Evolutionary conservation across 495 filamentous ascomycete species (phyloP).

Genomic region (Penicillium angulare): DNA sequence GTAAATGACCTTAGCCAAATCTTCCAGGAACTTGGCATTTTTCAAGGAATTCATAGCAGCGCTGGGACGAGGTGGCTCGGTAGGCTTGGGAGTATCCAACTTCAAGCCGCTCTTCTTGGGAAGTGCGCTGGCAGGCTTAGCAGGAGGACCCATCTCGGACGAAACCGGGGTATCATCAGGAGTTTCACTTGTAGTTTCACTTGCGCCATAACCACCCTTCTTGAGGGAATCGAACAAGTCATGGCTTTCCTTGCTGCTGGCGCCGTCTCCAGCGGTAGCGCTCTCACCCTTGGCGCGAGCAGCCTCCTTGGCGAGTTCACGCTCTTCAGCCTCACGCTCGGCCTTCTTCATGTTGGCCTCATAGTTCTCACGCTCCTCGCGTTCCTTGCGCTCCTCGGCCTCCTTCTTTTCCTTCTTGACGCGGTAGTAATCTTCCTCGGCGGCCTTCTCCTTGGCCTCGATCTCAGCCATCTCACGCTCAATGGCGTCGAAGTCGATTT

Average conservation of each 20-base stretch:
- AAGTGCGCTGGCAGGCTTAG: constrained; percentile 51
- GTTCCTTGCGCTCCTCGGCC: constrained; percentile 60
- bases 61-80: constrained; percentile 87
- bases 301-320: constrained; percentile 52
- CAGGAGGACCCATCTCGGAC: constrained; percentile 54
- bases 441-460: constrained; percentile 59
- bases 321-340: constrained; percentile 56
- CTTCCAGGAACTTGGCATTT: constrained; percentile 77
- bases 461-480: constrained; percentile 52
- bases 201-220: constrained; percentile 47
- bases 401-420: constrained; percentile 62
- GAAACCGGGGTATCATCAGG: constrained; percentile 56
- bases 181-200: constrained; percentile 48
- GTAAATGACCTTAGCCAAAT: constrained; percentile 68
- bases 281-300: constrained; percentile 39
- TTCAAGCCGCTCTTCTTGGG: constrained; percentile 81
- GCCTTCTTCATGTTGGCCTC: constrained; percentile 57
- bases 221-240: constrained; percentile 56
- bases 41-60: constrained; percentile 88
- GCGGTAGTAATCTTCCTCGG: constrained; percentile 57
- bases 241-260: constrained; percentile 40
- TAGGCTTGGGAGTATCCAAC: constrained; percentile 74
- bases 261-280: constrained; percentile 28
- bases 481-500: constrained; percentile 51
- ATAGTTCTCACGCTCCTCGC: constrained; percentile 47